Evolutionary conservation across 2,329 filamentous ascomycete species (phyloP).

Genomic region (Colletotrichum navitas): DNA sequence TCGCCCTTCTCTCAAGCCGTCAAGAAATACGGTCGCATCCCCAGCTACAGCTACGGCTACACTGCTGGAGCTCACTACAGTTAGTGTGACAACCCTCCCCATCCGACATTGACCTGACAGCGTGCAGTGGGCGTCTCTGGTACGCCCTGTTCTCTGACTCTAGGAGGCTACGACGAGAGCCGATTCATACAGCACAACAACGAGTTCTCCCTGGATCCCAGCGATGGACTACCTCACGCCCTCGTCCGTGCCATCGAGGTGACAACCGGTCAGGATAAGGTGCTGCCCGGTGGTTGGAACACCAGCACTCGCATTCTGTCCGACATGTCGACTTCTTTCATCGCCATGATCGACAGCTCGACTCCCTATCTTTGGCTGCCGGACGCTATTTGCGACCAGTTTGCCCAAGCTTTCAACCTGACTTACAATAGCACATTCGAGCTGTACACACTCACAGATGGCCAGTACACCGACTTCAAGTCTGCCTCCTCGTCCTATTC

Average conservation of each 20-base stretch:
- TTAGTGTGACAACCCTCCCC: slow-evolving; percentile 53
- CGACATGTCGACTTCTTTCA: slow-evolving; percentile 61
- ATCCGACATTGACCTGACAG: slow-evolving; percentile 45
- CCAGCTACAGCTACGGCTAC: slow-evolving; percentile 81
- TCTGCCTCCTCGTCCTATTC: slow-evolving; percentile 57
- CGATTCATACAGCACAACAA: slow-evolving; percentile 72
- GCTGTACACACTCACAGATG: slow-evolving; percentile 73
- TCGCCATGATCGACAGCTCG: slow-evolving; percentile 72
- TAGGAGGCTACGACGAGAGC: slow-evolving; percentile 77
- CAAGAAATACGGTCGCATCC: slow-evolving; percentile 70
- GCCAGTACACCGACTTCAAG: slow-evolving; percentile 63
- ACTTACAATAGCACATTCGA: slow-evolving; percentile 73
- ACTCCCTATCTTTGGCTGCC: slow-evolving; percentile 76
- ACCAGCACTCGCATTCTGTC: slow-evolving; percentile 55
- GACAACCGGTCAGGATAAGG: slow-evolving; percentile 49
- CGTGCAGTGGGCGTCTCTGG: slow-evolving; percentile 53
- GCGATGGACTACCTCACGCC: slow-evolving; percentile 68
- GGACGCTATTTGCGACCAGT: slow-evolving; percentile 69
- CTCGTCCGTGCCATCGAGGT: slow-evolving; percentile 70
- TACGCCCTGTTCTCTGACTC: slow-evolving; percentile 69
- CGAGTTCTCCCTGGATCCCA: slow-evolving; percentile 68
- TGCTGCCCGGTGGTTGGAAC: slow-evolving; percentile 55
- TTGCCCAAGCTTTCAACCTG: slow-evolving; percentile 74
- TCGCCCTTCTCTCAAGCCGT: slow-evolving; percentile 69
- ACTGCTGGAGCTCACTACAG: slow-evolving; percentile 82